These are phyloP conservation scores for Boletus pseudo-olivaceus DNA, from an alignment of 768 basidiomycete species.

Conservation along the genomic window DNA sequence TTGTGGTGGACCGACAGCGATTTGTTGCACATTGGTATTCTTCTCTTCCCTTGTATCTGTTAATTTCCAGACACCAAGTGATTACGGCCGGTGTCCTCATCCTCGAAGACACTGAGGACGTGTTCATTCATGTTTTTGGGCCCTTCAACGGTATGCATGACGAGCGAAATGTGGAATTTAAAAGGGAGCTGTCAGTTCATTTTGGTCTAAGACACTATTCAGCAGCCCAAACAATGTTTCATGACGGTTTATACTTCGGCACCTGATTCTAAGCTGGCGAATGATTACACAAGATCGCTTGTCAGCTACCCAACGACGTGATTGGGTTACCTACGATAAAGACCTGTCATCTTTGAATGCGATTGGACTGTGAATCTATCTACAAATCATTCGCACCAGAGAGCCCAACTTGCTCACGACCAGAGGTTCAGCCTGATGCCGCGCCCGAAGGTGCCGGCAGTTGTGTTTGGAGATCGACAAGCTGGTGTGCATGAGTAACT, in stretches of 20 bases:
- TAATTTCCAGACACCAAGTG: neutral
- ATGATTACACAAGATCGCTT: neutral
- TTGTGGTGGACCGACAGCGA: neutral
- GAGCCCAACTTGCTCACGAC: neutral
- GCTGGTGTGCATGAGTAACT: constrained; percentile 36
- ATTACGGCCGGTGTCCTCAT: neutral
- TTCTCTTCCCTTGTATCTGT: neutral
- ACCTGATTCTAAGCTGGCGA: neutral
- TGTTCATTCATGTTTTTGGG: neutral
- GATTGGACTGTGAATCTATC: neutral
- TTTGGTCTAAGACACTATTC: neutral
- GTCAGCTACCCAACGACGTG: neutral
- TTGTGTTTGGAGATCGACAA: constrained; percentile 64
- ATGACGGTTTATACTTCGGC: neutral
- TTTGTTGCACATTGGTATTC: neutral
- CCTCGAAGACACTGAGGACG: neutral
- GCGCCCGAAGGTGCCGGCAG: constrained; percentile 38
- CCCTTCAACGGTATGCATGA: neutral
- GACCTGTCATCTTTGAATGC: neutral
- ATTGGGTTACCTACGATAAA: neutral
- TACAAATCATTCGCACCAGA: neutral
- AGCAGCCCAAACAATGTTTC: neutral
- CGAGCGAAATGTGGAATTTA: neutral
- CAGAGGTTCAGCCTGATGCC: constrained; percentile 5
- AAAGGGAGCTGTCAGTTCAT: neutral